Conservation (phyloP, 306 rosid genomes). For the Rosa multiflora region DNA sequence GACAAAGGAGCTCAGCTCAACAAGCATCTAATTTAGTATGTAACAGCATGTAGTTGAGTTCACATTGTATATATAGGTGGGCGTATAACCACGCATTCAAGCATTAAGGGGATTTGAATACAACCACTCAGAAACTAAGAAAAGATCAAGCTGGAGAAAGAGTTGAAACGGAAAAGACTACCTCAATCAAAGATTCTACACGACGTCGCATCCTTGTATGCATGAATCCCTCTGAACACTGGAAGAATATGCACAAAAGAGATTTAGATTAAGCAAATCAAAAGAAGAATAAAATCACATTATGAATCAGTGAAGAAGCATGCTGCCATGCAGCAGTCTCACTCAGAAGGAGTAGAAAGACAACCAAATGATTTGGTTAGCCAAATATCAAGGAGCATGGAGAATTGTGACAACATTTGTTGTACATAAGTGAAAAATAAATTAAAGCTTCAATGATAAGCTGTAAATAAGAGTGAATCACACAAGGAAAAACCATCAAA, state of each 20-base stretch:
- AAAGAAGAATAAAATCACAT: not conserved
- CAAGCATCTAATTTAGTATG: not conserved
- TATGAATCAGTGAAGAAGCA: not conserved
- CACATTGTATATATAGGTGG: not conserved
- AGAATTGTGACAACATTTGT: not conserved
- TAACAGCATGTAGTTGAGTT: not conserved
- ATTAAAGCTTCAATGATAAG: not conserved
- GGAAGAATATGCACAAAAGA: constrained; percentile 25
- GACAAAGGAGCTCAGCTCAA: not conserved
- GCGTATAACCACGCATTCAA: not conserved
- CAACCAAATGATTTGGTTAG: not conserved
- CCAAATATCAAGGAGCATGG: not conserved
- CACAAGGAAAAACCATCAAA: not conserved
- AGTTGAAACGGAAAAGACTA: constrained; percentile 26
- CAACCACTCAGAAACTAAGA: not conserved
- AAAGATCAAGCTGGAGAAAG: not conserved
- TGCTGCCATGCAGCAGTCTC: not conserved
- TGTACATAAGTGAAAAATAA: not conserved
- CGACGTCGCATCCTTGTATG: constrained; percentile 99
- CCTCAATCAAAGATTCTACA: constrained; percentile 96
- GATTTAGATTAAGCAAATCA: constrained; percentile 12
- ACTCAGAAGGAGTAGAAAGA: not conserved
- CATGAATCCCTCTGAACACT: constrained; percentile 99
- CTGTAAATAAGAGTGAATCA: not conserved
- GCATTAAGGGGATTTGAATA: not conserved